Conservation (phyloP, 2,329 filamentous ascomycete species). For the Colletotrichum godetiae region DNA sequence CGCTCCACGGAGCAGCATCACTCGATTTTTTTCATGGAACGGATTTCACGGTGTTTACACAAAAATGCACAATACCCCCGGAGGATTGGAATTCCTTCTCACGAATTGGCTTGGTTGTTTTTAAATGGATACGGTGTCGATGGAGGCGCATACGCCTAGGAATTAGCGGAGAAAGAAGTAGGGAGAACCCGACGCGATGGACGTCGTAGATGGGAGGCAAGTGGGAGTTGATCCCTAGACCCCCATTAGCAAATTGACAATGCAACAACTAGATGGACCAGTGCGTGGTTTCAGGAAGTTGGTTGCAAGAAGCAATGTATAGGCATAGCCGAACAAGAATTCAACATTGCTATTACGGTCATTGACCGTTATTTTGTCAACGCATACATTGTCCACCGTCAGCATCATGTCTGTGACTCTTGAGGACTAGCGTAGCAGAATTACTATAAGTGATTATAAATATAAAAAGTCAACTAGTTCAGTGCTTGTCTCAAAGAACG, state of each 20-base stretch:
- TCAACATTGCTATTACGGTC: conserved; percentile 1
- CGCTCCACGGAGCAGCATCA: conserved; percentile 20
- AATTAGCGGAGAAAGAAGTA: background rate
- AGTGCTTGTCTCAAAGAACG: background rate
- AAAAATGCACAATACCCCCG: conserved; percentile 36
- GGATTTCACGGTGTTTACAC: conserved; percentile 30
- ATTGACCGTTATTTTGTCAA: background rate
- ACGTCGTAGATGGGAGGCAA: background rate
- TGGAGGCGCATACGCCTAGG: conserved; percentile 10
- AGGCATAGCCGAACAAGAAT: background rate
- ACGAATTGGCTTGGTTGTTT: conserved; percentile 31
- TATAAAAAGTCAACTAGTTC: background rate
- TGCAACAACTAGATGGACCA: background rate
- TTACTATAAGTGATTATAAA: background rate
- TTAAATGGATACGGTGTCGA: conserved; percentile 16
- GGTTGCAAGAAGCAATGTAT: background rate
- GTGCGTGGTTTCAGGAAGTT: background rate
- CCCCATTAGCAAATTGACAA: background rate
- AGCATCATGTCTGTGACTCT: background rate
- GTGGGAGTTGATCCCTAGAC: background rate
- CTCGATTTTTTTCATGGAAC: conserved; percentile 28
- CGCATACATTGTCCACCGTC: background rate
- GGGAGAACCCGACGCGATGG: background rate
- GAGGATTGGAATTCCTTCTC: conserved; percentile 28
- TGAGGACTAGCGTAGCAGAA: background rate